Base-by-base conservation (phyloP, 2,329 filamentous ascomycete species). In the Pezicula carpinea region DNA sequence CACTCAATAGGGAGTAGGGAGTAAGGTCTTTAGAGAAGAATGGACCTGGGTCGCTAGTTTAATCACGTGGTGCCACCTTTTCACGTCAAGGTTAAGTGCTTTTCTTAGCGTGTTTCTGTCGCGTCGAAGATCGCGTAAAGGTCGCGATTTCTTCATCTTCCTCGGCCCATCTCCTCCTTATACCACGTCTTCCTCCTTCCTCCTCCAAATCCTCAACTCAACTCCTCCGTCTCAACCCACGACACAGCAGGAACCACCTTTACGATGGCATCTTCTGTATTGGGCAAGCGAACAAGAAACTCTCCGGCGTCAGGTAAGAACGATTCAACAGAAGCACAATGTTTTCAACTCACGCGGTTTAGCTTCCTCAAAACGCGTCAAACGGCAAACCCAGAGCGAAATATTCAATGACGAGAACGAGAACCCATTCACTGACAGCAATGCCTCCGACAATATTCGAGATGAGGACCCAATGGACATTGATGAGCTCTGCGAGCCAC, bases 391-490 rank as follows among this genome's bases (percentile, higher is more conserved):
- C 62, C 70, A 53, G 31, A 36, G 44, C 38, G 57, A 63, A 39
- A 55, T 58, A 39, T 73, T 78, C 59, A 82, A 84, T 55, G 79
- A 87, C 56, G 85, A 90, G 65, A 87, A 89, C 55, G 71, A 77
- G 52, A 82, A 85, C 47, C 79, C 79, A 2, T 75, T 79, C 49
- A 55, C 71, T 43, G 68, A 64, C 6, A 66, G 51, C 17, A 49
- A 57, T 29, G 51, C 47, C 17, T 64, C 60, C 48, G 56, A 63
- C 49, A 53, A 53, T 54, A 51, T 47, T 53, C 64, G 60, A 49
- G 62, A 71, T 60, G 67, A 63, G 52, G 63, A 68, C 51, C 62
- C 64, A 45, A 68, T 72, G 62, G 67, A 72, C 29, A 66, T 77
- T 52, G 70, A 74, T 42, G 69, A 55, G 39, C 44, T 52, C 33